A percentile compares a stretch with the other conserved stretches of the same genome.
These are phyloP conservation scores for Thelonectria discophora DNA, from an alignment of 2,329 filamentous ascomycete species.

Conservation along the genomic window DNA sequence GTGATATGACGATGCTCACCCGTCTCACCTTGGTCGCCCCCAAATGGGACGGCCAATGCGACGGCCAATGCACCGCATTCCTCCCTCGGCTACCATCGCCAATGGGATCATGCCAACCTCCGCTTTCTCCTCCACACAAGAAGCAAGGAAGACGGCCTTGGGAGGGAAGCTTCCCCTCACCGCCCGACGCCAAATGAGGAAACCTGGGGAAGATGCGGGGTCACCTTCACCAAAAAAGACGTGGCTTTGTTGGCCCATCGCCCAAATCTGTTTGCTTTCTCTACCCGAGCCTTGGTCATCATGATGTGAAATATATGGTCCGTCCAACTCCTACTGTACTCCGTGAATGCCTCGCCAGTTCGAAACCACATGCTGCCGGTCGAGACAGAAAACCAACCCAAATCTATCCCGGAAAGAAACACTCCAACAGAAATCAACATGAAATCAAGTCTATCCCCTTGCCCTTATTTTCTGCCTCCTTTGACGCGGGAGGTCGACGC, in stretches of 20 bases:
- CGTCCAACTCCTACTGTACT: conserved; percentile 23
- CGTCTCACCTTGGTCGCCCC: too few relatives aligned
- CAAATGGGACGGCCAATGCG: too few relatives aligned
- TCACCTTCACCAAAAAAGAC: conserved; percentile 8
- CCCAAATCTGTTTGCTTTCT: background rate
- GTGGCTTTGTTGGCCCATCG: too few relatives aligned
- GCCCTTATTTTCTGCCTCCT: conserved; percentile 31
- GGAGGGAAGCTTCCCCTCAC: conserved; percentile 28
- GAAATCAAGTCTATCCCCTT: conserved; percentile 24
- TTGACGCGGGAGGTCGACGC: conserved; percentile 29
- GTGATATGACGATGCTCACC: background rate
- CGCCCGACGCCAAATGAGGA: conserved; percentile 30
- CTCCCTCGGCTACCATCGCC: conserved; percentile 38
- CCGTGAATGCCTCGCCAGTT: conserved; percentile 16
- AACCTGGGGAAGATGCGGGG: conserved; percentile 44
- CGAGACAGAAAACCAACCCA: conserved; percentile 8
- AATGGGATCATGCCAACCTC: conserved; percentile 18
- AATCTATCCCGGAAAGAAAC: conserved; percentile 23
- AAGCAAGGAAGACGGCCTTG: conserved; percentile 7
- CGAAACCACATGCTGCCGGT: conserved; percentile 2
- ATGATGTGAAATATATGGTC: background rate
- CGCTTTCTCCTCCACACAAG: conserved; percentile 26
- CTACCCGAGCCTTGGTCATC: background rate
- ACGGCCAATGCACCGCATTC: background rate
- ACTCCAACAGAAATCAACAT: conserved; percentile 9